These are phyloP conservation scores for Abelmoschus esculentus DNA, from an alignment of 345 rosid species.

Conservation along the genomic window DNA sequence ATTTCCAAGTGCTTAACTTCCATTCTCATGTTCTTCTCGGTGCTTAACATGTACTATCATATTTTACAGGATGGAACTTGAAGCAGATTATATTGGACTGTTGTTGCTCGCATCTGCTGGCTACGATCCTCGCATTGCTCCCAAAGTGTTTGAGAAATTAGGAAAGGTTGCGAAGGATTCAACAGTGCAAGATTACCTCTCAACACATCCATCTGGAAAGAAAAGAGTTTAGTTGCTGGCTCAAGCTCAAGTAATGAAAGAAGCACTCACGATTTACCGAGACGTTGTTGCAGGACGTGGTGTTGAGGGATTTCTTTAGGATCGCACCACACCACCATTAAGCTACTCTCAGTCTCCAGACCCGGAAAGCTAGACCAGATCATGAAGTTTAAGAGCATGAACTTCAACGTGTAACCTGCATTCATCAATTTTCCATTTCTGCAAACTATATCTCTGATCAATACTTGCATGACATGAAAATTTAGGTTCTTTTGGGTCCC, in stretches of 20 bases:
- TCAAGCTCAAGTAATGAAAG: constrained; percentile 87
- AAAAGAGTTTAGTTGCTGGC: constrained; percentile 68
- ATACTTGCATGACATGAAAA: neutral
- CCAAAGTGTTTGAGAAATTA: constrained; percentile 68
- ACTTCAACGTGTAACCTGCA: neutral
- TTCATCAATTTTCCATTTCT: neutral
- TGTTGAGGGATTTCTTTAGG: constrained; percentile 73
- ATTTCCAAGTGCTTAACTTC: neutral
- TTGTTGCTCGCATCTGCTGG: constrained; percentile 82
- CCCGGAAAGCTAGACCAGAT: neutral
- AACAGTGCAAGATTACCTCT: constrained; percentile 51
- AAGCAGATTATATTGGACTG: constrained; percentile 87
- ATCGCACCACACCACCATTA: neutral
- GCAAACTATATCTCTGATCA: neutral
- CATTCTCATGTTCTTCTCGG: neutral
- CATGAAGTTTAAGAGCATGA: neutral
- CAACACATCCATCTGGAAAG: constrained; percentile 93
- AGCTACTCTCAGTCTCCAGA: neutral
- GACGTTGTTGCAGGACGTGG: constrained; percentile 56
- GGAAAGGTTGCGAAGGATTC: constrained; percentile 54
- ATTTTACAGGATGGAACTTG: constrained; percentile 78
- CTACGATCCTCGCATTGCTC: constrained; percentile 82
- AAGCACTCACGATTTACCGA: constrained; percentile 66
- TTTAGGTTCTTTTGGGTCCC: neutral
- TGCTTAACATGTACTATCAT: neutral